phyloP scores from a whole-genome alignment of 768 basidiomycete genomes.

The Mycena polygramma region DNA sequence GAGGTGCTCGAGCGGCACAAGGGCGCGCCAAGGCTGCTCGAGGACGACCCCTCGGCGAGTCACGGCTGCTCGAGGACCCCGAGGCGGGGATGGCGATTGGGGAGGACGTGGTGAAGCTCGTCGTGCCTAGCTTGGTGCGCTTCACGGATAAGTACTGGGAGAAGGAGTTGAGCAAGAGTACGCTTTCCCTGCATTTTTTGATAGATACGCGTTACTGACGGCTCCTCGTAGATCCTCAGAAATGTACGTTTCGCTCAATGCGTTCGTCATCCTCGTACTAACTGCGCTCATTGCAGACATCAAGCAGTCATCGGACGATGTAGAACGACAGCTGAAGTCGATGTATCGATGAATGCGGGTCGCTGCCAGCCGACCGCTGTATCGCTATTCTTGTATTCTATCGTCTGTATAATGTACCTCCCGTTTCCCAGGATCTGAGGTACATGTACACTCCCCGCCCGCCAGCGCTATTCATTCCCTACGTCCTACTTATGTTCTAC shows the following conservation, averaged over 20 bases:
- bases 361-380: conserved; percentile 12
- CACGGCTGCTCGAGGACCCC: no score
- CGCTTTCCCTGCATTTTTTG: conserved; percentile 41
- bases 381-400: no score
- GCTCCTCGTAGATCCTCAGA: conserved; percentile 69
- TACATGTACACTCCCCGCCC: no score
- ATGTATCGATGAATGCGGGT: conserved; percentile 60
- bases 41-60: no score
- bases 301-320: conserved; percentile 80
- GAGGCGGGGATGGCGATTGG: conserved; percentile 69
- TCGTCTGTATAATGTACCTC: no score
- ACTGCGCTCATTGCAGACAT: conserved; percentile 66
- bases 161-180: conserved; percentile 90
- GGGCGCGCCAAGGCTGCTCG: conserved; percentile 70
- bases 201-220: neutral
- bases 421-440: no score
- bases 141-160: conserved; percentile 83
- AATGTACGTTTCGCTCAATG: conserved; percentile 60
- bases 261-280: conserved; percentile 12
- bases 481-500: no score
- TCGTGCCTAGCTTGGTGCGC: conserved; percentile 79
- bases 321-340: conserved; percentile 75
- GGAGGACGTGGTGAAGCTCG: conserved; percentile 83
- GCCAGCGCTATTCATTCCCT: no score
- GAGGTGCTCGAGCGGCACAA: conserved; percentile 84